Evolutionary conservation across 306 rosid genomes (phyloP).

Genomic region (Prunus mume): DNA sequence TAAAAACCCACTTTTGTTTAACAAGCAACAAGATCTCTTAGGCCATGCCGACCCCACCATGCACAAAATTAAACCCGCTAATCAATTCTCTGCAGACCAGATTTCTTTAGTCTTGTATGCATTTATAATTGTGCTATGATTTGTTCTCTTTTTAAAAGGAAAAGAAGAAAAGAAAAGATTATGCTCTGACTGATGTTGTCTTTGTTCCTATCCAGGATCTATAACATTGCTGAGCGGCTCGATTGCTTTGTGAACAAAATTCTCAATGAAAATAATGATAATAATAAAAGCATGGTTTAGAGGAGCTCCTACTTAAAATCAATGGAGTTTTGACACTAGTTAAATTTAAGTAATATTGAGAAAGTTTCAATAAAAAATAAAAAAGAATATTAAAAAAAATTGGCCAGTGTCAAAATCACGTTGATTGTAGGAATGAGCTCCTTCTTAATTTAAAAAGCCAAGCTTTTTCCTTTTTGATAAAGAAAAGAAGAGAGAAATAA

Average conservation of each 20-base stretch:
- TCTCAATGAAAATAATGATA: not conserved
- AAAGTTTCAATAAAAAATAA: too few species aligned
- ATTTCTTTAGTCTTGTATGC: not conserved
- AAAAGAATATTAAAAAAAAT: too few species aligned
- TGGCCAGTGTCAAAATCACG: too few species aligned
- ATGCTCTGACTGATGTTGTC: not conserved
- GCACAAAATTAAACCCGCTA: not conserved
- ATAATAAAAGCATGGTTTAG: not conserved
- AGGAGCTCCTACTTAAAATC: accelerated
- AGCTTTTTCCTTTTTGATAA: too few species aligned
- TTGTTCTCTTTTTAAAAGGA: not conserved
- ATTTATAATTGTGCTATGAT: not conserved
- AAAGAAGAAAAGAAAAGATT: not conserved
- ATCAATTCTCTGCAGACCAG: not conserved
- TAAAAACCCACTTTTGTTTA: not conserved
- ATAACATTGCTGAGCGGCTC: not conserved
- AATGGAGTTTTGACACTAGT: too few species aligned
- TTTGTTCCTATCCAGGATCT: not conserved
- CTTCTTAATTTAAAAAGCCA: too few species aligned
- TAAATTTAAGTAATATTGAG: too few species aligned
- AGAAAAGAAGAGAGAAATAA: too few species aligned
- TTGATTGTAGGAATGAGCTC: too few species aligned
- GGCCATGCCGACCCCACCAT: not conserved
- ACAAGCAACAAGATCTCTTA: not conserved
- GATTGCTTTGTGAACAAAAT: not conserved